Conservation (phyloP, 495 filamentous ascomycete genomes). For the Neurospora sp. region DNA sequence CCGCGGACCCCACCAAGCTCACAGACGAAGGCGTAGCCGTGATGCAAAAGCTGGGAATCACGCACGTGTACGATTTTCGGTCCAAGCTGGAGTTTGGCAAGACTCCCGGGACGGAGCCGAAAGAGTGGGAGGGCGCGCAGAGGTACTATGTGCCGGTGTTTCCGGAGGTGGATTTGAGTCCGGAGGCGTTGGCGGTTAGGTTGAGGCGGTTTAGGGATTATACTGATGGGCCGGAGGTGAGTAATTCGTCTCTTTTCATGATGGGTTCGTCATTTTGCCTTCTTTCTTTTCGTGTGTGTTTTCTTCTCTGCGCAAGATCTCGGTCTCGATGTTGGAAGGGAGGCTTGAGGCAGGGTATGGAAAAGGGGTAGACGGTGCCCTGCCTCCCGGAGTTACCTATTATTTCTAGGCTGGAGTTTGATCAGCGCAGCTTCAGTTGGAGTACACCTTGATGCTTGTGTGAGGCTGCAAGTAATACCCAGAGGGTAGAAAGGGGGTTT, state of each 20-base stretch:
- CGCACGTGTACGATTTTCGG: conserved; percentile 56
- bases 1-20: conserved; percentile 45
- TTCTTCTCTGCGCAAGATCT: no score
- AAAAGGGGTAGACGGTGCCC: not conserved
- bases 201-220: conserved; percentile 33
- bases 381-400: no score
- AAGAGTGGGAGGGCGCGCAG: conserved; percentile 39
- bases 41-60: conserved; percentile 47
- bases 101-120: conserved; percentile 1
- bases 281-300: no score
- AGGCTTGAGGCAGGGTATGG: not conserved
- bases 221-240: conserved; percentile 32
- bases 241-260: no score
- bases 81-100: not conserved
- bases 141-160: conserved; percentile 51
- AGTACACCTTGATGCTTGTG: not conserved
- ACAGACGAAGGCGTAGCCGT: conserved; percentile 39
- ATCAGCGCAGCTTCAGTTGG: not conserved
- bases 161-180: conserved; percentile 44
- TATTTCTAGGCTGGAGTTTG: not conserved
- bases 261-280: no score
- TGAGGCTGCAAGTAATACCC: not conserved
- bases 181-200: conserved; percentile 36
- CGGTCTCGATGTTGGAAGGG: no score
- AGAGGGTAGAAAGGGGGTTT: not conserved